Conservation (phyloP, 192 early-diverging fungal species). For the Coemansia erecta region DNA sequence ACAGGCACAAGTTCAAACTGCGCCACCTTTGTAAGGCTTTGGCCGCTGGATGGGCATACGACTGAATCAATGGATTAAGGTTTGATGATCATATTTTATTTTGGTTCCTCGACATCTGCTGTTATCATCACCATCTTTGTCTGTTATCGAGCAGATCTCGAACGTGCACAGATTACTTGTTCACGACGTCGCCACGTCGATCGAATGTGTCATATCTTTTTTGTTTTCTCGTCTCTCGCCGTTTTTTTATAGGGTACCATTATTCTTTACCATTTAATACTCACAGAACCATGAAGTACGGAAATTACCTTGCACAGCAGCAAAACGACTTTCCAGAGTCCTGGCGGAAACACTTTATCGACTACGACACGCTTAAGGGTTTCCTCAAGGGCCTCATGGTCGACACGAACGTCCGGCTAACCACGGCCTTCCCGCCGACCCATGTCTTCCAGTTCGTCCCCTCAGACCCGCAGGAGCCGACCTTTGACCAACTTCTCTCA, state of each 20-base stretch:
- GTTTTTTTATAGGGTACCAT: conserved; percentile 1
- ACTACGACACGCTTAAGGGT: conserved; percentile 67
- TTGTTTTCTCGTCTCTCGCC: background rate
- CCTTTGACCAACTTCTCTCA: conserved; percentile 61
- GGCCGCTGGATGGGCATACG: too few species aligned
- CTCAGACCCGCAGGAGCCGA: conserved; percentile 13
- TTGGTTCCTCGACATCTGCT: background rate
- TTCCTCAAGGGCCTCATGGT: conserved; percentile 65
- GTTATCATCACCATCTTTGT: background rate
- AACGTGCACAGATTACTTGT: too few species aligned
- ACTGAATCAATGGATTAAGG: background rate
- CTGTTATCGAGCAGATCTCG: background rate
- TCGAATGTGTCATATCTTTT: background rate
- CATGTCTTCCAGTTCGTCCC: conserved; percentile 36
- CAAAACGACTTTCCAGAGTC: conserved; percentile 61
- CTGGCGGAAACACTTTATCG: conserved; percentile 69
- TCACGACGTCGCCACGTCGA: too few species aligned
- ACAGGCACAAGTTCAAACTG: too few species aligned
- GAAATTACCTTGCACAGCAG: conserved; percentile 65
- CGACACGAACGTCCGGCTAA: conserved; percentile 52
- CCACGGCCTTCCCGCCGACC: conserved; percentile 36
- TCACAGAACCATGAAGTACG: conserved; percentile 65
- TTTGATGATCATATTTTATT: background rate
- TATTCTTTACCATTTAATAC: background rate
- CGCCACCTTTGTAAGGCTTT: too few species aligned